Evolutionary conservation across 306 rosid species (phyloP).

Genomic region (Lagenaria siceraria): DNA sequence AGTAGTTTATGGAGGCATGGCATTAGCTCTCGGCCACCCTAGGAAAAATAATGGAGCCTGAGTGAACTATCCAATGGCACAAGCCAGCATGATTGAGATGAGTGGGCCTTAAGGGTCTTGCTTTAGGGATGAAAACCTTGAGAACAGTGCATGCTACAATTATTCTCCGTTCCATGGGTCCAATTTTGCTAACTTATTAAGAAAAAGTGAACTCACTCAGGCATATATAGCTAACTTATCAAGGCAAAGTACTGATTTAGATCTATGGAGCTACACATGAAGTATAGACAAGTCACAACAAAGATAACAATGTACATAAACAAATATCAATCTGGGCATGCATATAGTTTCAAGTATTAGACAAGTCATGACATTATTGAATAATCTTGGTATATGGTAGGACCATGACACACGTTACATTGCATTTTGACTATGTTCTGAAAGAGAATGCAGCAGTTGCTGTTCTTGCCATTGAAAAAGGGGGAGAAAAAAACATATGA

Average conservation of each 20-base stretch:
- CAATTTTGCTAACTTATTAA: not conserved
- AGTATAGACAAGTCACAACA: not conserved
- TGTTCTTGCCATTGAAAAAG: not conserved
- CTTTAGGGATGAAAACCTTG: not conserved
- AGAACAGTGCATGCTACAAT: not conserved
- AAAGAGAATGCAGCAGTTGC: not conserved
- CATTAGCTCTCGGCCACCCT: not conserved
- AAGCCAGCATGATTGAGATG: not conserved
- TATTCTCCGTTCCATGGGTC: not conserved
- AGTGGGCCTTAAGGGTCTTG: not conserved
- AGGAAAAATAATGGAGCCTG: not conserved
- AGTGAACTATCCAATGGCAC: not conserved
- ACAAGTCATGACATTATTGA: not conserved
- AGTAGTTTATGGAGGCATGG: not conserved
- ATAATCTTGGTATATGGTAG: not conserved
- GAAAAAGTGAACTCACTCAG: not conserved
- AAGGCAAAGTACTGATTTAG: not conserved
- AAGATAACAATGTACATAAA: too few species aligned
- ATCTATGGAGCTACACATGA: too few species aligned
- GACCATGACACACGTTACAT: not conserved
- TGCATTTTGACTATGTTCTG: not conserved
- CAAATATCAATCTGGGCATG: not conserved
- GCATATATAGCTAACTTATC: too few species aligned
- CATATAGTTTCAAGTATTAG: not conserved
- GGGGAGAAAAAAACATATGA: not conserved